Conservation (phyloP, 1,284 basidiomycete genomes). For the Sporisorium graminicola region DNA sequence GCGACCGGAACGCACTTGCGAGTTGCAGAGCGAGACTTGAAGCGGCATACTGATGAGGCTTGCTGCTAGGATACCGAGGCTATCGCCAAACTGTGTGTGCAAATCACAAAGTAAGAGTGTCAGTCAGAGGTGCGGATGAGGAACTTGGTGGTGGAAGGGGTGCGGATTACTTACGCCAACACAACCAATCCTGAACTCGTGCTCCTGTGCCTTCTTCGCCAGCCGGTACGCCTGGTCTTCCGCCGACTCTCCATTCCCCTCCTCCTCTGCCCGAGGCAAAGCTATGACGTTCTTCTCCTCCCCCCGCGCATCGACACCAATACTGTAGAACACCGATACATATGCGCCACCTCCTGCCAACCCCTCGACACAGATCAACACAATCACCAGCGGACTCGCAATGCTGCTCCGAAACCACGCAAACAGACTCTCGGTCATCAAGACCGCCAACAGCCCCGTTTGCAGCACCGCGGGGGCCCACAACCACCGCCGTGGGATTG, state of each 20-base stretch:
- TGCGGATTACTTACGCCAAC: constrained; percentile 54
- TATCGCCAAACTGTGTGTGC: constrained; percentile 57
- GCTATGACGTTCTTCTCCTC: neutral
- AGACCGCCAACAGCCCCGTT: constrained; percentile 75
- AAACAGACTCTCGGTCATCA: constrained; percentile 75
- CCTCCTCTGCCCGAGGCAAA: neutral
- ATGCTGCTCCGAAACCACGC: constrained; percentile 64
- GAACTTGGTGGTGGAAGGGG: too few relatives aligned
- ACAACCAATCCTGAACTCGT: constrained; percentile 67
- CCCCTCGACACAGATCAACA: constrained; percentile 65
- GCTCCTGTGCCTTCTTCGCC: constrained; percentile 56
- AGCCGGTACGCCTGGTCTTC: constrained; percentile 8
- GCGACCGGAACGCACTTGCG: constrained; percentile 54
- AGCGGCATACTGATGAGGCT: constrained; percentile 66
- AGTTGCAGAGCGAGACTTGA: constrained; percentile 58
- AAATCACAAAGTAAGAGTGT: neutral
- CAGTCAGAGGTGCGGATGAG: too few relatives aligned
- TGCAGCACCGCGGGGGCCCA: constrained; percentile 81
- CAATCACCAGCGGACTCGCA: constrained; percentile 63
- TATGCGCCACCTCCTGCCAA: constrained; percentile 61
- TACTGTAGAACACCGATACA: constrained; percentile 62
- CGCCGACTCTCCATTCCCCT: neutral
- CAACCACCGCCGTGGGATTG: constrained; percentile 80
- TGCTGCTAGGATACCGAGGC: constrained; percentile 63
- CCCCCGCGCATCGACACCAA: constrained; percentile 47